phyloP scores from a whole-genome alignment of 2,329 filamentous ascomycete species.

The Volutella citrinella region DNA sequence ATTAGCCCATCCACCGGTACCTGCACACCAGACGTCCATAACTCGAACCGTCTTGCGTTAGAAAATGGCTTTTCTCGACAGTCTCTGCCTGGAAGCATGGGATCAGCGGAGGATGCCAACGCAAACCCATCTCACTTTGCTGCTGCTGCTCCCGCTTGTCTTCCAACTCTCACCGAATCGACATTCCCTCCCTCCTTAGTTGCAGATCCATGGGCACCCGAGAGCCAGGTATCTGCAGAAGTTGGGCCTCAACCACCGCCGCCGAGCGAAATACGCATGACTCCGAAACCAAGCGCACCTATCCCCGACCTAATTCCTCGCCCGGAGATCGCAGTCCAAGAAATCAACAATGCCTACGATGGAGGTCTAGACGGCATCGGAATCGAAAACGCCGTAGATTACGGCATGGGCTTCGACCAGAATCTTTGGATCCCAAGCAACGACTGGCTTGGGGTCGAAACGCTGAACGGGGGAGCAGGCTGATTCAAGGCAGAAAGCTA shows the following conservation, averaged over 20 bases:
- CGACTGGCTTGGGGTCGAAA: conserved; percentile 32
- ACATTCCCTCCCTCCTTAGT: conserved; percentile 30
- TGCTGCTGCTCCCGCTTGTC: conserved; percentile 11
- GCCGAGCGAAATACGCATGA: conserved; percentile 14
- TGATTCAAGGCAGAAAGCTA: conserved; percentile 14
- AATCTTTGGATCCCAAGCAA: conserved; percentile 33
- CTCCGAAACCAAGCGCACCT: conserved; percentile 12
- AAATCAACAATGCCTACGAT: conserved; percentile 50
- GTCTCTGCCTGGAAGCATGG: conserved; percentile 18
- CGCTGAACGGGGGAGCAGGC: conserved; percentile 29
- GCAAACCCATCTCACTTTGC: conserved; percentile 17
- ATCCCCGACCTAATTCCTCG: conserved; percentile 18
- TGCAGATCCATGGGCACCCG: conserved; percentile 27
- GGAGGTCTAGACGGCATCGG: conserved; percentile 46
- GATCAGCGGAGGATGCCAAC: conserved; percentile 28
- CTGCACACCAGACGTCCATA: conserved; percentile 15
- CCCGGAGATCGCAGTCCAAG: conserved; percentile 33
- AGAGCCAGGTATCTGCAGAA: conserved; percentile 26
- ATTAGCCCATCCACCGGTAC: conserved; percentile 26
- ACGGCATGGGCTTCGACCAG: conserved; percentile 40
- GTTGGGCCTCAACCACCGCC: conserved; percentile 13
- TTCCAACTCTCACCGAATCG: conserved; percentile 26
- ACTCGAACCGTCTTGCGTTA: conserved; percentile 13
- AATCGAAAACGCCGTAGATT: conserved; percentile 41
- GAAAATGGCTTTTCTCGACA: conserved; percentile 21